Evolutionary conservation across 2,329 filamentous ascomycete genomes (phyloP).

Genomic region (Stylonectria norvegica): DNA sequence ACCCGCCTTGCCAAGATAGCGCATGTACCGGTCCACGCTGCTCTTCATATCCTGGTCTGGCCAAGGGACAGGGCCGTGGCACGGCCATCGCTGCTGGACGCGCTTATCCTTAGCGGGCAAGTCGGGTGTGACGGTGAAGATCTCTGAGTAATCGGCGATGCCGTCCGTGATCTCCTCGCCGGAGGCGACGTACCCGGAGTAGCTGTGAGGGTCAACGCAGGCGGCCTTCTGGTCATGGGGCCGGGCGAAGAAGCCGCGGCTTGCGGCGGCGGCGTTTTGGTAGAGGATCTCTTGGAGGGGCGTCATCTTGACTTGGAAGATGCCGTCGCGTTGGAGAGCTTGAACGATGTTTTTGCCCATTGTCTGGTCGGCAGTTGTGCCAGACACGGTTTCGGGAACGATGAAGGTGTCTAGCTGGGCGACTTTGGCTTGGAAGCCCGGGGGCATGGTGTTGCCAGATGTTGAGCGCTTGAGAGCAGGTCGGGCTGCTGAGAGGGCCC

Average conservation of each 20-base stretch:
- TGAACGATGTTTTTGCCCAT: constrained; percentile 40
- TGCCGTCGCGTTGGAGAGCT: constrained; percentile 44
- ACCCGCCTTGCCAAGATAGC: constrained; percentile 38
- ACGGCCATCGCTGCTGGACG: constrained; percentile 43
- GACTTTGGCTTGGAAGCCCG: constrained; percentile 23
- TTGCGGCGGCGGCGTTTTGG: constrained; percentile 35
- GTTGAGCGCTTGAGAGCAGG: not conserved
- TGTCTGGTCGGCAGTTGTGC: constrained; percentile 30
- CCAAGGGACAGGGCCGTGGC: constrained; percentile 49
- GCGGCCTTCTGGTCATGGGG: constrained; percentile 37
- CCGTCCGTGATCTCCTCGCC: constrained; percentile 48
- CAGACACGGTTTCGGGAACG: constrained; percentile 37
- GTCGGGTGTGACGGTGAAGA: constrained; percentile 51
- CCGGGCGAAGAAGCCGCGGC: constrained; percentile 38
- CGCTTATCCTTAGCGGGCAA: constrained; percentile 36
- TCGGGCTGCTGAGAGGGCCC: not conserved
- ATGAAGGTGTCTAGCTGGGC: constrained; percentile 39
- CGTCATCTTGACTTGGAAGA: constrained; percentile 44
- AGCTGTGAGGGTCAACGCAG: constrained; percentile 44
- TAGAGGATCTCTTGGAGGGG: constrained; percentile 34
- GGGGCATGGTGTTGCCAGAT: constrained; percentile 20
- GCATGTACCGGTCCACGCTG: constrained; percentile 40
- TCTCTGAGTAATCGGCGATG: constrained; percentile 50
- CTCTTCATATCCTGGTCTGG: constrained; percentile 40
- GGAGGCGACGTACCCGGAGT: constrained; percentile 47